These are phyloP conservation scores for Solanum pennellii DNA, from an alignment of 257 asterid genomes.

Conservation along the genomic window DNA sequence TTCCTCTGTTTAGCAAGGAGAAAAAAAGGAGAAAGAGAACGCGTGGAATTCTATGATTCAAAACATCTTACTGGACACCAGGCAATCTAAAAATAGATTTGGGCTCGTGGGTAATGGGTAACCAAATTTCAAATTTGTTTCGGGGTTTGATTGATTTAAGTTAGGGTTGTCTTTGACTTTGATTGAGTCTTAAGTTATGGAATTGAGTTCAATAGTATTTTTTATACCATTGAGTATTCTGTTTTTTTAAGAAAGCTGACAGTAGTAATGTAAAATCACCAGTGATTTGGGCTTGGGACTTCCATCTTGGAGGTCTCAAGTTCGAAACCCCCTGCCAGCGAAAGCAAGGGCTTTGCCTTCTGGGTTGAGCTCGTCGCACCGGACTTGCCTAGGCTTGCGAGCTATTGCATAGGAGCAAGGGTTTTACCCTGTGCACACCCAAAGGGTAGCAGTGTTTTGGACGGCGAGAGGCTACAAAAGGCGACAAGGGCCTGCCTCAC, in stretches of 20 bases:
- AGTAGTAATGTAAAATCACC: neutral
- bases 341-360: neutral
- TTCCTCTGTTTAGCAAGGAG: neutral
- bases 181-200: neutral
- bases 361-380: neutral
- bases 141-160: neutral
- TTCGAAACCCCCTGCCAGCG: neutral
- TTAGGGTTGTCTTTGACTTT: neutral
- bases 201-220: neutral
- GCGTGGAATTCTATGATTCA: neutral
- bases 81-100: neutral
- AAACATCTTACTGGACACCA: neutral
- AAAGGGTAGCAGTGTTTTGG: neutral
- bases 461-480: no score
- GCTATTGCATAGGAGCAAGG: neutral
- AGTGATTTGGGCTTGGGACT: neutral
- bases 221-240: neutral
- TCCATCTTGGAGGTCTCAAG: neutral
- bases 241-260: neutral
- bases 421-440: neutral
- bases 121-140: neutral
- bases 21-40: neutral
- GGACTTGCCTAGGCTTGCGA: neutral
- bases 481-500: no score
- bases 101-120: neutral